Evolutionary conservation across 2,329 filamentous ascomycete genomes (phyloP), one percentile per base, ranked within the genome.

Genomic region (Phaeosphaeriaceae sp.): DNA sequence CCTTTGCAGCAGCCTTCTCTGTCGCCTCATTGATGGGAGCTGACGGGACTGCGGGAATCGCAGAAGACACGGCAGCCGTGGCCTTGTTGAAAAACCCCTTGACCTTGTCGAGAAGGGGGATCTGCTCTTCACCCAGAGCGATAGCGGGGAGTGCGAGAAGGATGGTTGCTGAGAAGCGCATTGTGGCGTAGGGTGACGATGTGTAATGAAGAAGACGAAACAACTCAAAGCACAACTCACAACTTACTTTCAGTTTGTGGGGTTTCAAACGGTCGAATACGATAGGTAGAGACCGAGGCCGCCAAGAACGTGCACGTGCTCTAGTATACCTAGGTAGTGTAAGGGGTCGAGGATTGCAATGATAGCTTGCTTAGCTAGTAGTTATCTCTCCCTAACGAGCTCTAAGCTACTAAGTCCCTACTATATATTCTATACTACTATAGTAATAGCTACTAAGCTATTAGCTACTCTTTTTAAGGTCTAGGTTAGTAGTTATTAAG

Each of bases 101-200:
- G 45, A 83, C 72, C 70, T 85, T 83, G 67, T 85, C 83, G 54
- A 89, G 74, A 63, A 89, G 74, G 28, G 83, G 83, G 33, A 82
- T 70, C 68, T 87, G 84, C 61, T 83, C 77, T 68, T 85, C 79
- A 40, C 82, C 82, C 54, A 74, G 62, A 20, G 77, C 71, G 41
- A 79, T 69, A 55, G 79, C 77, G 52, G 82, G 79, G 36, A 81
- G 74, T 72, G 78, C 75, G 63, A 85, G 72, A 39, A 81, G 66
- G 57, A 82, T 67, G 48, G 80, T 63, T 46, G 76, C 74, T 47
- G 79, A 76, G 72, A 82, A 72, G 74, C 80, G 81, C 83, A 85
- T 73, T 33, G 23, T 26, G 23, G 23, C 7, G 23, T 26, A 11
- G 23, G 23, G 42, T 65, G 58, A 45, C 81, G 58, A 47, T 52